Base-by-base conservation (phyloP, 805 yeast genomes). In the Myxozyma geophila region DNA sequence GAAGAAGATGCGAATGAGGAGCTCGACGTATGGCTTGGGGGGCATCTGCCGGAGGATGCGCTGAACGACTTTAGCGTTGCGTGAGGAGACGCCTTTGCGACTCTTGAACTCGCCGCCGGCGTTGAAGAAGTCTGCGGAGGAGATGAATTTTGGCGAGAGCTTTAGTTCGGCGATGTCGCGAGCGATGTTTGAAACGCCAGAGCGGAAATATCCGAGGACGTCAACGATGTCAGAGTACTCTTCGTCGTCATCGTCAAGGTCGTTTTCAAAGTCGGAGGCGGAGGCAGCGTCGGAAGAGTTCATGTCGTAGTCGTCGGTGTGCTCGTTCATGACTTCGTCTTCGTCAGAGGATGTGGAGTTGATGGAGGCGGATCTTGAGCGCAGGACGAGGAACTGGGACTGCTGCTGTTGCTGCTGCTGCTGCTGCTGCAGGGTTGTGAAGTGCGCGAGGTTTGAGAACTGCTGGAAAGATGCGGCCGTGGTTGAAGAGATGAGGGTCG, bases 151-250 rank as follows among this genome's bases (percentile, higher is more conserved):
- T 28, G 51, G 58, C 21, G 63, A 52, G 4, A 64, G 68, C 46
- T 64, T 64, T 12, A 64, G 63, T 23, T 64, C 68, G 23, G 68
- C 68, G 43, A 64, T 58, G 46, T 64, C 68, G 35, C 59, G 65
- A 7, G 68, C 68, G 33, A 64, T 64, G 51, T 64, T 64, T 13
- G 65, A 52, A 5, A 64, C 63, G 48, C 68, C 68, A 6, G 59
- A 58, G 33, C 53, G 54, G 60, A 64, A 64, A 33, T 64, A 64
- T 10, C 68, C 68, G 17, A 64, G 55, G 13, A 54, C 54, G 41
- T 62, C 68, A 9, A 46, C 60, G 39, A 50, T 60, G 39, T 64
- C 65, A 8, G 56, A 57, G 17, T 61, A 62, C n/a, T 58, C 66
- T n/a, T 61, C 68, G 47, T 54, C 60, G 33, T 60, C 58, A 28